Evolutionary conservation across 805 yeast species (phyloP).

Genomic region (Pichia kluyveri): DNA sequence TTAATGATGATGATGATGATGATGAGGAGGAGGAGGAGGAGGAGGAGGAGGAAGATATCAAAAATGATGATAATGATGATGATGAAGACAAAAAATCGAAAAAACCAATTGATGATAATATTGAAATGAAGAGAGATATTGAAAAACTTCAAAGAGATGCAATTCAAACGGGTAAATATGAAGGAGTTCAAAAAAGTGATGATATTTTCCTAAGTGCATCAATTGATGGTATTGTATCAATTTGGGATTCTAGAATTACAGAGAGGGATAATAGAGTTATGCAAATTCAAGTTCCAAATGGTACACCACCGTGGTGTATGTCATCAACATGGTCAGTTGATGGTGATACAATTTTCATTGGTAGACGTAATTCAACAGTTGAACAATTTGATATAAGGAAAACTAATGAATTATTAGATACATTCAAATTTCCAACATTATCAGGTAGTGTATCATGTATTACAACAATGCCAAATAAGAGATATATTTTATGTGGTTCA

Average conservation of each 20-base stretch:
- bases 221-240: constrained; percentile 68
- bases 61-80: constrained; percentile 31
- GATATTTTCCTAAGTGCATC: constrained; percentile 67
- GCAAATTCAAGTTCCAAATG: constrained; percentile 39
- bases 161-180: constrained; percentile 22
- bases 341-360: constrained; percentile 74
- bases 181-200: constrained; percentile 24
- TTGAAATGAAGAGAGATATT: constrained; percentile 10
- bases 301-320: constrained; percentile 91
- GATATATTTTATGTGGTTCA: constrained; percentile 80
- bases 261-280: constrained; percentile 14
- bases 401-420: constrained; percentile 42
- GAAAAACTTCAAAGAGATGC: constrained; percentile 36
- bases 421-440: constrained; percentile 69
- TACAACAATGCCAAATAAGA: constrained; percentile 68
- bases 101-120: not conserved
- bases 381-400: constrained; percentile 64
- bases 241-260: constrained; percentile 69
- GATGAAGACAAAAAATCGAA: constrained; percentile 8
- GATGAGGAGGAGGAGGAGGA: constrained; percentile 18
- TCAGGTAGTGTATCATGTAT: constrained; percentile 88
- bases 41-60: constrained; percentile 3
- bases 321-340: constrained; percentile 80
- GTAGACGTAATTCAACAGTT: constrained; percentile 81
- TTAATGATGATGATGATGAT: constrained; percentile 37